A percentile compares a stretch with the other conserved stretches of the same genome.
Evolutionary conservation across 495 filamentous ascomycete species (phyloP).

Genomic region (Pseudoneurospora amorphoporcata): DNA sequence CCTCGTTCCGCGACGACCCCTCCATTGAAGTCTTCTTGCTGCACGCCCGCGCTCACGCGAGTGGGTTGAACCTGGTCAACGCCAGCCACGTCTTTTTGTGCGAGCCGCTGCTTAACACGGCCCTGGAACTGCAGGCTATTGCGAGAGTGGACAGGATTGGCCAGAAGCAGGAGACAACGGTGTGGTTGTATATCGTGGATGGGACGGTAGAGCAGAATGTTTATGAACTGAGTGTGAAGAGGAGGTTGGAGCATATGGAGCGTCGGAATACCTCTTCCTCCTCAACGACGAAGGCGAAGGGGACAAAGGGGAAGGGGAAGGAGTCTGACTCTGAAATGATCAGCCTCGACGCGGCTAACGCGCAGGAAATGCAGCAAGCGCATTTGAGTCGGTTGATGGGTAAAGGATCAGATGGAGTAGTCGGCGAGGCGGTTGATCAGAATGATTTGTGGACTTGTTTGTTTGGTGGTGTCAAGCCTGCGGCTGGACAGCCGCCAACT

Average conservation of each 20-base stretch:
- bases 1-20: conserved; percentile 65
- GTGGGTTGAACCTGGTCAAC: conserved; percentile 81
- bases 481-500: not conserved
- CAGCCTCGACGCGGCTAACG: conserved; percentile 71
- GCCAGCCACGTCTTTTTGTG: conserved; percentile 92
- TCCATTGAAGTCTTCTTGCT: conserved; percentile 74
- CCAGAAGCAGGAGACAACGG: conserved; percentile 75
- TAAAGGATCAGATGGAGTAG: conserved; percentile 43
- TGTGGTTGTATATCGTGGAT: conserved; percentile 87
- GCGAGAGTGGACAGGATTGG: conserved; percentile 91
- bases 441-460: conserved; percentile 85
- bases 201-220: conserved; percentile 87
- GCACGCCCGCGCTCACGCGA: conserved; percentile 77
- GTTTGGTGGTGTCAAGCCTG: conserved; percentile 48
- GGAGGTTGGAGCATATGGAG: conserved; percentile 67
- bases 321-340: conserved; percentile 19
- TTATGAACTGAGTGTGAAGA: conserved; percentile 68
- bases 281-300: conserved; percentile 1
- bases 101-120: conserved; percentile 85
- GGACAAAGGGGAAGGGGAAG: conserved; percentile 21
- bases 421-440: conserved; percentile 72
- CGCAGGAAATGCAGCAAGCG: conserved; percentile 65
- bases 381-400: conserved; percentile 56
- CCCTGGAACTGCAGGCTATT: conserved; percentile 88
- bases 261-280: conserved; percentile 8